phyloP scores from a whole-genome alignment of 495 filamentous ascomycete species.

The Stereocaulon alpinum region DNA sequence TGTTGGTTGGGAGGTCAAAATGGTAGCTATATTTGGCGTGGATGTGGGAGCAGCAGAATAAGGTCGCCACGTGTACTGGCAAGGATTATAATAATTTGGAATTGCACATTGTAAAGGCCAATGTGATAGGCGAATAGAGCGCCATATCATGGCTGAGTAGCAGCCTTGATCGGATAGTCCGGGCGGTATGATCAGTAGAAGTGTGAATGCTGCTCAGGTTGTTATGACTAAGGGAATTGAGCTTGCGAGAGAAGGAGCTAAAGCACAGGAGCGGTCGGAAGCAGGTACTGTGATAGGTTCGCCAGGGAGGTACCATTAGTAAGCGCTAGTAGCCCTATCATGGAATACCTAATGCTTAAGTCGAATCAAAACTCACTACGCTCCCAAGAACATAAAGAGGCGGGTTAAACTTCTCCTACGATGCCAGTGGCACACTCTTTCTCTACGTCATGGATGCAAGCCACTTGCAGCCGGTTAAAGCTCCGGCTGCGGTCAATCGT shows the following conservation, averaged over 20 bases:
- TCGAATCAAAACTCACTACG: too few species aligned
- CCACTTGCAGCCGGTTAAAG: background rate
- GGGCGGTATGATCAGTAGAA: background rate
- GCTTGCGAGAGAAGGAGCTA: background rate
- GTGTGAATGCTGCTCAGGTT: background rate
- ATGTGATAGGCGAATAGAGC: background rate
- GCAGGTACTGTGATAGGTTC: background rate
- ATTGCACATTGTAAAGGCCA: background rate
- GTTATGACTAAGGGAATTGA: too few species aligned
- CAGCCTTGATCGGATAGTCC: background rate
- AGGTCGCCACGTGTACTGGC: background rate
- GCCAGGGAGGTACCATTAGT: background rate
- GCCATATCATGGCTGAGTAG: constrained; percentile 15
- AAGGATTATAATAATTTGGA: background rate
- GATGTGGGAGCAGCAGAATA: constrained; percentile 3
- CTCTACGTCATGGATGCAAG: background rate
- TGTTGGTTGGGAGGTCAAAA: constrained; percentile 7
- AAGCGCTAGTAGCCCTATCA: constrained; percentile 5
- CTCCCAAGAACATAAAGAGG: too few species aligned
- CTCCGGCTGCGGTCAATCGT: too few species aligned
- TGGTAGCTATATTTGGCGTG: constrained; percentile 18
- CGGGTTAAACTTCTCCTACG: too few species aligned
- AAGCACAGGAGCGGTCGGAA: too few species aligned
- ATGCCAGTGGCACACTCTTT: too few species aligned
- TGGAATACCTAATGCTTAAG: background rate